Conservation (phyloP, 345 rosid species). For the Melaleuca alternifolia region DNA sequence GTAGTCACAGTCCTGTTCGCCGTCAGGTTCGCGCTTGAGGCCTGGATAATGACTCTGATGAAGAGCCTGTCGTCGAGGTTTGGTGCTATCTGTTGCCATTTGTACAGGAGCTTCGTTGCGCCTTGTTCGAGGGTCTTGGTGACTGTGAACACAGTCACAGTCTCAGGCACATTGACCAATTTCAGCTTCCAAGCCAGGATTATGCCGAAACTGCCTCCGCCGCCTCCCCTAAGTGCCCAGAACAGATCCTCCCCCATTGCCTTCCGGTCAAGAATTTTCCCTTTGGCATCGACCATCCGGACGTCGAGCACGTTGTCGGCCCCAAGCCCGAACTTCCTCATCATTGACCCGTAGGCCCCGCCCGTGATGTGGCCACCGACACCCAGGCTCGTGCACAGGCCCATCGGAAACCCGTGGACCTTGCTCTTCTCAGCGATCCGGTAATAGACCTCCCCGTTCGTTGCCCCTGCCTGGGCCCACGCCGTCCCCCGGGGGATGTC, state of each 20-base stretch:
- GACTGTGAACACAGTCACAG: slow-evolving; percentile 50
- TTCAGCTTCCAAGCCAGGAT: slow-evolving; percentile 50
- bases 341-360: slow-evolving; percentile 62
- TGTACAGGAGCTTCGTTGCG: slow-evolving; percentile 29
- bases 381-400: slow-evolving; percentile 55
- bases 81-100: slow-evolving; percentile 45
- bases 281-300: slow-evolving; percentile 41
- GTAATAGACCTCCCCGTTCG: slow-evolving; percentile 48
- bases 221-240: slow-evolving; percentile 79
- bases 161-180: slow-evolving; percentile 52
- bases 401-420: slow-evolving; percentile 56
- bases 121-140: slow-evolving; percentile 40
- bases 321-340: slow-evolving; percentile 71
- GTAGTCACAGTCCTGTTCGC: slow-evolving; percentile 22
- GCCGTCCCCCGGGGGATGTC: slow-evolving; percentile 28
- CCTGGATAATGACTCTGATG: slow-evolving; percentile 38
- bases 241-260: slow-evolving; percentile 60
- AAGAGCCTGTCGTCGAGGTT: slow-evolving; percentile 43
- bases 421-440: slow-evolving; percentile 52
- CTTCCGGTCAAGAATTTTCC: slow-evolving; percentile 36
- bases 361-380: slow-evolving; percentile 61
- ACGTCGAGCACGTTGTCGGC: slow-evolving; percentile 74
- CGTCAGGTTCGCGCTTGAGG: background rate
- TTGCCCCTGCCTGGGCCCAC: slow-evolving; percentile 80
- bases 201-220: slow-evolving; percentile 58